These are phyloP conservation scores for Fusarium pilosicola DNA, from an alignment of 2,329 filamentous ascomycete species.

Conservation along the genomic window DNA sequence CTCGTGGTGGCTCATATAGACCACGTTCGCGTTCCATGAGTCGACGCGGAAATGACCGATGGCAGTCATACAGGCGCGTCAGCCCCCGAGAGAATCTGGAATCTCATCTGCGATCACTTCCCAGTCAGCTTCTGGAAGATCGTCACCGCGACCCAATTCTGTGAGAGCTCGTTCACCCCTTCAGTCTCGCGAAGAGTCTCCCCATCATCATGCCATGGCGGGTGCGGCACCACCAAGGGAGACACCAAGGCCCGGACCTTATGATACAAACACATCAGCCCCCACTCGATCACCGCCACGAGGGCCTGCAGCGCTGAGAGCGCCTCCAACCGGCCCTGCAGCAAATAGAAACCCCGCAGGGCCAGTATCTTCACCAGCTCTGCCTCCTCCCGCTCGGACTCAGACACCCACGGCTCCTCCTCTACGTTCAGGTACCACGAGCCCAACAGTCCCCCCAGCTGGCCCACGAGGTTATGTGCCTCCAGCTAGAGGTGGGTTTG, in stretches of 20 bases:
- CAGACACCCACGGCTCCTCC: slow-evolving; percentile 49
- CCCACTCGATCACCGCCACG: slow-evolving; percentile 61
- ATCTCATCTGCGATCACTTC: slow-evolving; percentile 63
- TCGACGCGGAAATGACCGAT: slow-evolving; percentile 58
- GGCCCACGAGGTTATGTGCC: slow-evolving; percentile 66
- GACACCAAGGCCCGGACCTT: slow-evolving; percentile 40
- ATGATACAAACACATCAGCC: slow-evolving; percentile 43
- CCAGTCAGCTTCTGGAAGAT: slow-evolving; percentile 60
- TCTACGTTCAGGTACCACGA: slow-evolving; percentile 53
- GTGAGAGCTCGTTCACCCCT: slow-evolving; percentile 58
- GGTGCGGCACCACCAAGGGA: slow-evolving; percentile 44
- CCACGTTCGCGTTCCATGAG: slow-evolving; percentile 63
- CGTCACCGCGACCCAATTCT: slow-evolving; percentile 62
- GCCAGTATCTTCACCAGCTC: slow-evolving; percentile 50
- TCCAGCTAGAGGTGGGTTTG: slow-evolving; percentile 56
- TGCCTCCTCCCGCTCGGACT: slow-evolving; percentile 48
- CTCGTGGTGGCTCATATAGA: slow-evolving; percentile 59
- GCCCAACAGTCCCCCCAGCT: slow-evolving; percentile 61
- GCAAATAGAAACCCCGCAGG: slow-evolving; percentile 53
- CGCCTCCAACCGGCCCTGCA: slow-evolving; percentile 58
- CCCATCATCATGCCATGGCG: slow-evolving; percentile 42
- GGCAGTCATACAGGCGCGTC: slow-evolving; percentile 57
- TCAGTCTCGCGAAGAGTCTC: slow-evolving; percentile 55
- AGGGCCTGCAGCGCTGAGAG: slow-evolving; percentile 64
- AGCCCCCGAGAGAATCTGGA: slow-evolving; percentile 61